Percentiles rank a stretch among this genome's conserved stretches.
phyloP scores from a whole-genome alignment of 2,329 filamentous ascomycete genomes.

The Trichophyton schoenleinii region DNA sequence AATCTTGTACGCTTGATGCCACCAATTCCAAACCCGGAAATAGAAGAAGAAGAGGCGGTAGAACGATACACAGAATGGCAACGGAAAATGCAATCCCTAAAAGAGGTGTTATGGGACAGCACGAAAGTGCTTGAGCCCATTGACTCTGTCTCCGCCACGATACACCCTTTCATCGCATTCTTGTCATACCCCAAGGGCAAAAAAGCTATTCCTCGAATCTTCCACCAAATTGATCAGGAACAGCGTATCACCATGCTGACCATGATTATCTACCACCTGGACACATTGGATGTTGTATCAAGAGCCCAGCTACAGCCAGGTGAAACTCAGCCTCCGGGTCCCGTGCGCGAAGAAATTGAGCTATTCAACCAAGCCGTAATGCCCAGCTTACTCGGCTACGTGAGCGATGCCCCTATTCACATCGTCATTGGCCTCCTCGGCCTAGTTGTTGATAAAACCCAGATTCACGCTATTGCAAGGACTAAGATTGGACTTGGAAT shows the following conservation, averaged over 20 bases:
- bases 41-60: conserved; percentile 55
- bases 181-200: conserved; percentile 92
- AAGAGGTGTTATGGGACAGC: conserved; percentile 67
- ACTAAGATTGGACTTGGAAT: conserved; percentile 82
- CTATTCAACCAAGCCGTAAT: conserved; percentile 80
- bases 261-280: conserved; percentile 87
- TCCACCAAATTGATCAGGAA: conserved; percentile 82
- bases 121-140: conserved; percentile 92
- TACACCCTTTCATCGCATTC: conserved; percentile 92
- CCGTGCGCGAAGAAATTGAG: conserved; percentile 81
- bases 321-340: conserved; percentile 58
- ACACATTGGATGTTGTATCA: conserved; percentile 79
- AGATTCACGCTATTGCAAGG: conserved; percentile 70
- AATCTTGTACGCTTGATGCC: conserved; percentile 78
- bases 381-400: conserved; percentile 76
- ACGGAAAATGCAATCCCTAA: conserved; percentile 56
- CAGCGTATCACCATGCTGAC: conserved; percentile 88
- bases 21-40: conserved; percentile 43
- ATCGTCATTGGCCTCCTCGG: conserved; percentile 85
- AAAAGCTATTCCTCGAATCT: conserved; percentile 86
- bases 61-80: conserved; percentile 71
- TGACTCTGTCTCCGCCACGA: conserved; percentile 51
- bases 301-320: conserved; percentile 62
- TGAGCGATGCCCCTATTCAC: conserved; percentile 79
- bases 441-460: conserved; percentile 66